Conservation (phyloP, 176 grass and related monocot genomes). For the Rhipidocladum racemiflorum region DNA sequence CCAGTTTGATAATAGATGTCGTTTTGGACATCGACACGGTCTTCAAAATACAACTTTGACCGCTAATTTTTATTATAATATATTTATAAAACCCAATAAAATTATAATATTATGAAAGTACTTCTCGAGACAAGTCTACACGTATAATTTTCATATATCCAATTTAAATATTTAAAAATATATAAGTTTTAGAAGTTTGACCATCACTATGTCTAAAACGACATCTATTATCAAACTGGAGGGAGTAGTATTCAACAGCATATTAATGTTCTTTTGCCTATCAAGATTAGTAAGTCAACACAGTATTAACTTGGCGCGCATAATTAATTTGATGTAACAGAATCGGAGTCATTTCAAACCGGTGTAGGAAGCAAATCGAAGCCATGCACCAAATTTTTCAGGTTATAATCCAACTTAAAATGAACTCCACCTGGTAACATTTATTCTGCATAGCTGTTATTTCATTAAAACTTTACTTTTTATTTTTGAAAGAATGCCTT, state of each 20-base stretch:
- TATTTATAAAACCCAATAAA: too few relatives aligned
- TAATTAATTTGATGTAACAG: constrained; percentile 92
- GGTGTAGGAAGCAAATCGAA: constrained; percentile 95
- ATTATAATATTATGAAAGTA: too few relatives aligned
- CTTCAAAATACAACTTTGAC: too few relatives aligned
- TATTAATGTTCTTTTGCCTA: constrained; percentile 46
- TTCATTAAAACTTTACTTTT: constrained; percentile 27
- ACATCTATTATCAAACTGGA: too few relatives aligned
- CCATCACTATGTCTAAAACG: too few relatives aligned
- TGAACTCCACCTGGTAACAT: constrained; percentile 64
- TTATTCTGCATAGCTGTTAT: constrained; percentile 44
- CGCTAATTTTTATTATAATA: too few relatives aligned
- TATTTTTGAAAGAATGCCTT: constrained; percentile 27
- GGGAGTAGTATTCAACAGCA: constrained; percentile 18
- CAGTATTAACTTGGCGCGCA: constrained; percentile 50
- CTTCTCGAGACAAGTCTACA: too few relatives aligned
- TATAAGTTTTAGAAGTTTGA: too few relatives aligned
- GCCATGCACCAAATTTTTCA: constrained; percentile 99
- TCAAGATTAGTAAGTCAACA: constrained; percentile 46
- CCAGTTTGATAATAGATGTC: too few relatives aligned
- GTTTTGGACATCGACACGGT: too few relatives aligned
- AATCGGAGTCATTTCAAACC: constrained; percentile 59
- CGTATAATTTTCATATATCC: too few relatives aligned
- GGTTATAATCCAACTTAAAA: constrained; percentile 84
- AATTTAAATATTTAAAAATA: too few relatives aligned